Evolutionary conservation across 345 rosid species (phyloP), one percentile per base, ranked within the genome.

Genomic region (Salix suchowensis): DNA sequence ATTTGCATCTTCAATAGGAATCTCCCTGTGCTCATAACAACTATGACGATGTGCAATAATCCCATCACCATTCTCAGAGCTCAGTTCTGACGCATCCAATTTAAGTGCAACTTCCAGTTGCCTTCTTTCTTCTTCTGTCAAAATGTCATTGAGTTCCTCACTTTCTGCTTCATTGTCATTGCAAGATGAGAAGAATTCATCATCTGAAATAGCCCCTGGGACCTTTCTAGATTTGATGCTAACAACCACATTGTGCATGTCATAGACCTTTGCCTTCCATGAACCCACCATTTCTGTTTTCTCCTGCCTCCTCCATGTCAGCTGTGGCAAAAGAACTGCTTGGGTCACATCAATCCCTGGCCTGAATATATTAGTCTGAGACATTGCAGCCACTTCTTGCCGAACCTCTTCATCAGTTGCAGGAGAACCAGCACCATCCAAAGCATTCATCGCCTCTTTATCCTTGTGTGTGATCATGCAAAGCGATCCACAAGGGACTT

Each of bases 211-310:
- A 23, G 99, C 89, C 76, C 98, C 96, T 4, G 98, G 98, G 74
- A 96, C 96, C 75, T 84, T 85, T 78, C 98, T 88, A 44, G 99
- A 93, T 86, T 93, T 93, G 54, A 96, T 89, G 83, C 97, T 92
- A 76, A 96, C 97, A 74, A 92, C 92, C 48, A 96, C 99, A 87
- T 92, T 96, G 78, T 93, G 92, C 99, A 96, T 93, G 68, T 96
- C 99, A 81, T 96, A 96, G 60, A 96, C 96, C 86, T 93, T 96
- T 26, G 92, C 96, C 83, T 85, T 93, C 99, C 99, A 96, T 55
- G 84, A 66, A 23, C 98, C 97, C 76, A 96, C 96, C 87, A 87
- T 85, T 82, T 96, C 99, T 46, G 86, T 88, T 88, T 89, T 96
- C 88, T 91, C 98, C 76, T 92, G 98, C 34, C 97, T 87, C 82